These are phyloP conservation scores for Phytophthora aleatoria DNA, from an alignment of 352 stramenopile species.

Conservation along the genomic window DNA sequence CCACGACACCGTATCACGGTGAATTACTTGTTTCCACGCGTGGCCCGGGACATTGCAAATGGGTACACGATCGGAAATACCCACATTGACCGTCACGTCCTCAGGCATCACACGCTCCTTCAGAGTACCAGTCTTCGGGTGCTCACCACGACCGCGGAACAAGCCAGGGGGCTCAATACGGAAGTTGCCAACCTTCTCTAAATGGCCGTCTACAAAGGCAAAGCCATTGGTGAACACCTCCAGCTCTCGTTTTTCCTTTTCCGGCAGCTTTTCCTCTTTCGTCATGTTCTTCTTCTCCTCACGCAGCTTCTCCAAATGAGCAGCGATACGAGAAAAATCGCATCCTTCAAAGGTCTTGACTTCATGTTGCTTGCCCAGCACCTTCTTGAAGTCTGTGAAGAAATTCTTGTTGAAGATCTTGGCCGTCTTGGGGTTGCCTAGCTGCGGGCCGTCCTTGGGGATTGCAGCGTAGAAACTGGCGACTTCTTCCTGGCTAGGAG, in stretches of 20 bases:
- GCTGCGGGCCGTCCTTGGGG: constrained; percentile 97
- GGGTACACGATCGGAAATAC: constrained; percentile 90
- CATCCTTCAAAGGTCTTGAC: constrained; percentile 97
- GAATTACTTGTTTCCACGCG: constrained; percentile 96
- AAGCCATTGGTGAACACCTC: constrained; percentile 95
- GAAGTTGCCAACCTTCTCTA: constrained; percentile 98
- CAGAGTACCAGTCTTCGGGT: constrained; percentile 99
- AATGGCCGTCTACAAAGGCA: constrained; percentile 96
- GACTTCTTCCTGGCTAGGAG: constrained; percentile 94
- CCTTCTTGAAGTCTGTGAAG: constrained; percentile 92
- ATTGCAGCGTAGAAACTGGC: constrained; percentile 96
- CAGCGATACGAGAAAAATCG: constrained; percentile 96
- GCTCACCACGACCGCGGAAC: constrained; percentile 98
- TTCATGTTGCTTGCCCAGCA: constrained; percentile 93
- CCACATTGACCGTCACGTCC: constrained; percentile 98
- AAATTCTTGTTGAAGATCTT: constrained; percentile 99
- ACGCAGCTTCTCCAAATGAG: constrained; percentile 92
- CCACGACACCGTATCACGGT: constrained; percentile 92
- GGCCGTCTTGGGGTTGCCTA: constrained; percentile 96
- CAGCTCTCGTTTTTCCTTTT: constrained; percentile 92
- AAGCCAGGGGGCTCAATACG: constrained; percentile 97
- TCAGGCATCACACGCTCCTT: constrained; percentile 97
- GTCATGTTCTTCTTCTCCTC: constrained; percentile 96
- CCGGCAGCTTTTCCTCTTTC: constrained; percentile 93
- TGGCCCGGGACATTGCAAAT: constrained; percentile 94